Conservation (phyloP, 768 basidiomycete genomes). For the Collybia mongolica region DNA sequence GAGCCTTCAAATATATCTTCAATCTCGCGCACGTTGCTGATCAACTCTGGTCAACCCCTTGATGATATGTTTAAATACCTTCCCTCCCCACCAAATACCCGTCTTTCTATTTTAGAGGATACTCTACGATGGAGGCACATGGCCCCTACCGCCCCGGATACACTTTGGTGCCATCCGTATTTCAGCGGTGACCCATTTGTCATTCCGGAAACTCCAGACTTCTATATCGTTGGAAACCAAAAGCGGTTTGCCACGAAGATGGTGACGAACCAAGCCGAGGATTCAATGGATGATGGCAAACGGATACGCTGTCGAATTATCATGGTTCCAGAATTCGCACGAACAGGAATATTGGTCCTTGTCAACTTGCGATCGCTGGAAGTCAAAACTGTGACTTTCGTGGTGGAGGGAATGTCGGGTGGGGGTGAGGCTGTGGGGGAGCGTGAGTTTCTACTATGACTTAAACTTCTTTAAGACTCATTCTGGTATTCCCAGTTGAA, state of each 20-base stretch:
- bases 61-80: slow-evolving; percentile 97
- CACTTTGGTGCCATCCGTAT: slow-evolving; percentile 97
- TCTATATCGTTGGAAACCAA: slow-evolving; percentile 94
- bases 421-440: slow-evolving; percentile 18
- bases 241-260: slow-evolving; percentile 76
- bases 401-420: slow-evolving; percentile 43
- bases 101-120: slow-evolving; percentile 69
- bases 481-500: slow-evolving; percentile 4
- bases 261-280: slow-evolving; percentile 41
- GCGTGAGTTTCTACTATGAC: slow-evolving; percentile 8
- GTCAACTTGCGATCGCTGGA: slow-evolving; percentile 78
- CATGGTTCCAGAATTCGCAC: slow-evolving; percentile 76
- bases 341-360: slow-evolving; percentile 76
- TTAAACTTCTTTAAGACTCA: background rate
- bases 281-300: slow-evolving; percentile 20
- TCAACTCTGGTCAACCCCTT: slow-evolving; percentile 90
- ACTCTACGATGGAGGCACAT: slow-evolving; percentile 94
- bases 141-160: slow-evolving; percentile 99
- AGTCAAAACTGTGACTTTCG: slow-evolving; percentile 61
- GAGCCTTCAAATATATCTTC: slow-evolving; percentile 15
- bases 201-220: slow-evolving; percentile 78
- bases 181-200: slow-evolving; percentile 87
- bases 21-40: slow-evolving; percentile 60
- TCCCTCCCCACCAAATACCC: slow-evolving; percentile 64
- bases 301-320: slow-evolving; percentile 62